Conservation (phyloP, 2,329 filamentous ascomycete genomes). For the Cercospora nicotianae region DNA sequence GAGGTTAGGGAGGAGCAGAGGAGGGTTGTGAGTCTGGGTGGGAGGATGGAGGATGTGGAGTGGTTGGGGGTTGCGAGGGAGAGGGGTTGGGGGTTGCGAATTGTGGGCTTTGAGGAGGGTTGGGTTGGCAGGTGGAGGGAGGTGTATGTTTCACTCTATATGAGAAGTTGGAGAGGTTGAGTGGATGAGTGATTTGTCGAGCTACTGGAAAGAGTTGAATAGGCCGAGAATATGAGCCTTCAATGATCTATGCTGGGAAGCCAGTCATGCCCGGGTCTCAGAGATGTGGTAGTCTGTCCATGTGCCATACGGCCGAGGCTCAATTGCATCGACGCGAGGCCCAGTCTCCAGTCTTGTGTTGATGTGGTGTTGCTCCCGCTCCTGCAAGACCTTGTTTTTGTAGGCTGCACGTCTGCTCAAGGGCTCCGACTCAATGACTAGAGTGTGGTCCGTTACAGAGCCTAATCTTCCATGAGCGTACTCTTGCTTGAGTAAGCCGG, state of each 20-base stretch:
- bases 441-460: no score
- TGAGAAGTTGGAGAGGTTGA: background rate
- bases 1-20: conserved; percentile 52
- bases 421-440: background rate
- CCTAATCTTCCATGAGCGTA: background rate
- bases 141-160: background rate
- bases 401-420: background rate
- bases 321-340: no score
- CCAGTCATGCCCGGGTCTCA: no score
- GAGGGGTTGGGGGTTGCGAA: conserved; percentile 51
- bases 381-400: no score
- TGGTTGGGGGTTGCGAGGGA: conserved; percentile 53
- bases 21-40: conserved; percentile 35
- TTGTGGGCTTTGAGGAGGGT: conserved; percentile 49
- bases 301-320: no score
- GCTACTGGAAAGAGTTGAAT: no score
- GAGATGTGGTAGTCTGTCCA: no score
- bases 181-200: background rate
- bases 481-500: background rate
- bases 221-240: no score
- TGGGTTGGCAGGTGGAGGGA: background rate
- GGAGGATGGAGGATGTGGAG: conserved; percentile 49
- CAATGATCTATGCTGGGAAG: no score
- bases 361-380: no score
- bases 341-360: no score